Evolutionary conservation across 495 filamentous ascomycete species (phyloP).

Genomic region (Neurospora tetraspora): DNA sequence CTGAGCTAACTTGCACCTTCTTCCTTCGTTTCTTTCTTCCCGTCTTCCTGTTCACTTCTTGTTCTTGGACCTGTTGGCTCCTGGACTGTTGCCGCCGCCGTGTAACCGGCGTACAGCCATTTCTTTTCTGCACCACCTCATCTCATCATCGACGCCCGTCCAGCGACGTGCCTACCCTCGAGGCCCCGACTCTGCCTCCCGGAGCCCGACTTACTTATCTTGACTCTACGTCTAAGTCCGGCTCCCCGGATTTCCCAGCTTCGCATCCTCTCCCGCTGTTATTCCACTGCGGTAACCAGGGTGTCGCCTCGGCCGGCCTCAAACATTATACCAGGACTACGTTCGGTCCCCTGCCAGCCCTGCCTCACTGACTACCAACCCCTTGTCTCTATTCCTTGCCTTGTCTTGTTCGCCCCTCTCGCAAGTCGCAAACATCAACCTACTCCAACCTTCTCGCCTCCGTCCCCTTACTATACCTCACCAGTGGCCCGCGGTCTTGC

Average conservation of each 20-base stretch:
- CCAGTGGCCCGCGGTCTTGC: background rate
- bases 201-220: background rate
- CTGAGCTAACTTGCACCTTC: background rate
- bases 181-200: background rate
- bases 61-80: background rate
- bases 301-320: background rate
- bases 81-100: background rate
- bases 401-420: background rate
- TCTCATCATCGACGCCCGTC: background rate
- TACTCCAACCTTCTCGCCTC: background rate
- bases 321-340: background rate
- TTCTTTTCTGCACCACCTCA: background rate
- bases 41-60: background rate
- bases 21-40: background rate
- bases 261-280: background rate
- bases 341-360: background rate
- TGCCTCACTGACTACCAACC: background rate
- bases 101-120: background rate
- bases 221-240: background rate
- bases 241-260: background rate
- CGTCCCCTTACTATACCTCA: background rate
- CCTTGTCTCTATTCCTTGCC: background rate
- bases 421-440: background rate
- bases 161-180: background rate
- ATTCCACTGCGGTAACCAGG: background rate